These are phyloP conservation scores for Elaeis oleifera DNA, from an alignment of 202 grass and related monocot genomes.

Conservation along the genomic window DNA sequence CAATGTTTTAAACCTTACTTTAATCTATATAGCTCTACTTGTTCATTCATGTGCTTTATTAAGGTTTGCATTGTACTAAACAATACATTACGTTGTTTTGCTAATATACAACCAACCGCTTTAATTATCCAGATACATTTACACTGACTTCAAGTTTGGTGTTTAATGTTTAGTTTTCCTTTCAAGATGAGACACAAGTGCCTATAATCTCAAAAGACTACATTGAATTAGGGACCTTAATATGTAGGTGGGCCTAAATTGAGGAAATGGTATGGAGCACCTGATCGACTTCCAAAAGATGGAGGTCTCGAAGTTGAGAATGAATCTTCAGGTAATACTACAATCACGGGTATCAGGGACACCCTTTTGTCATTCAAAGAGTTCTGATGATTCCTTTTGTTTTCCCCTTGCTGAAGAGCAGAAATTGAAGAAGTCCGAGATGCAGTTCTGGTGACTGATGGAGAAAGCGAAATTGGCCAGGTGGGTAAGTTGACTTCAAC, in stretches of 20 bases:
- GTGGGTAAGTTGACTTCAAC: slow-evolving; percentile 23
- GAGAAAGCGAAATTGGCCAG: slow-evolving; percentile 83
- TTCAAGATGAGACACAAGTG: neutral
- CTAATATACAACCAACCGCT: no score
- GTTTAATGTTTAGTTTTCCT: neutral
- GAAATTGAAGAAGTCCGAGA: slow-evolving; percentile 58
- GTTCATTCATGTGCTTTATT: no score
- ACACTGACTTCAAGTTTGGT: neutral
- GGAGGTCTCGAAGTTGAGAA: slow-evolving; percentile 37
- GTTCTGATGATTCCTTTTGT: slow-evolving; percentile 25
- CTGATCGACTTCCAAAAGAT: slow-evolving; percentile 72
- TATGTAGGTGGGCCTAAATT: slow-evolving; percentile 78
- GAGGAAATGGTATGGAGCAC: slow-evolving; percentile 92
- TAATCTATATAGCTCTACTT: no score
- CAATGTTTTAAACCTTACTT: no score
- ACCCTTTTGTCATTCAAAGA: no score
- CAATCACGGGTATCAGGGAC: no score
- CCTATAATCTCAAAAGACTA: slow-evolving; percentile 1
- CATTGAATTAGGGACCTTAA: slow-evolving; percentile 11
- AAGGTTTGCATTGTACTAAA: no score
- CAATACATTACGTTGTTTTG: no score
- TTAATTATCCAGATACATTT: no score
- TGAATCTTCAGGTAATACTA: slow-evolving; percentile 52
- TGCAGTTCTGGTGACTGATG: slow-evolving; percentile 71
- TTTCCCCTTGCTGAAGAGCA: slow-evolving; percentile 28